Percentiles rank a stretch among this genome's conserved stretches.
Evolutionary conservation across 2,329 filamentous ascomycete genomes (phyloP).

Genomic region (Grosmannia huntii): DNA sequence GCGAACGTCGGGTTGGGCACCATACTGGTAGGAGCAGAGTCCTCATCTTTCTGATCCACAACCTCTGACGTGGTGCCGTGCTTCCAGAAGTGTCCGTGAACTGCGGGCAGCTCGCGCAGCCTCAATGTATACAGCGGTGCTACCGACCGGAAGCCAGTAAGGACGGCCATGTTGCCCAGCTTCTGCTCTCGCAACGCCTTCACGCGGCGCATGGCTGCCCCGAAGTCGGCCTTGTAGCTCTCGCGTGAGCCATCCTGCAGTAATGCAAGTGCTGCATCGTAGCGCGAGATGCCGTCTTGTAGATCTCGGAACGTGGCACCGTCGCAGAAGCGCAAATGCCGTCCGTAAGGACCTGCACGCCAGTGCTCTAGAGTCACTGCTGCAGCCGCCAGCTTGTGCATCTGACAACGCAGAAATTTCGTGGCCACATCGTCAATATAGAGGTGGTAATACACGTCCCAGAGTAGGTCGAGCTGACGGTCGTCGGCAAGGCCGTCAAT

Average conservation of each 20-base stretch:
- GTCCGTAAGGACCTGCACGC: conserved; percentile 30
- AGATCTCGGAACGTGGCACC: conserved; percentile 28
- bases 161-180: conserved; percentile 20
- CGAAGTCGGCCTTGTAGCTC: neutral
- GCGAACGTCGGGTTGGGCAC: conserved; percentile 32
- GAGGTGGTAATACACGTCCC: conserved; percentile 44
- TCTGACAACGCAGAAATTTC: conserved; percentile 26
- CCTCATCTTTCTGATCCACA: neutral
- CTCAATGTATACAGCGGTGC: neutral
- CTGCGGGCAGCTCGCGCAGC: neutral
- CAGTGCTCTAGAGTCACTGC: conserved; percentile 29
- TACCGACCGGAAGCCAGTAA: neutral
- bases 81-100: conserved; percentile 20
- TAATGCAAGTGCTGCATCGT: neutral
- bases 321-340: conserved; percentile 34
- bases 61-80: conserved; percentile 17
- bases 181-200: conserved; percentile 19
- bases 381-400: conserved; percentile 26
- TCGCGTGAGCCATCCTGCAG: neutral
- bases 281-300: conserved; percentile 23
- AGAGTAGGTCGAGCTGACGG: conserved; percentile 21
- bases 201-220: conserved; percentile 7
- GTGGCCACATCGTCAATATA: conserved; percentile 27
- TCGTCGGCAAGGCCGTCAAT: conserved; percentile 22
- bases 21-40: neutral